A percentile compares a stretch with the other conserved stretches of the same genome.
Evolutionary conservation across 306 rosid genomes (phyloP).

Genomic region (Medicago ruthenica): DNA sequence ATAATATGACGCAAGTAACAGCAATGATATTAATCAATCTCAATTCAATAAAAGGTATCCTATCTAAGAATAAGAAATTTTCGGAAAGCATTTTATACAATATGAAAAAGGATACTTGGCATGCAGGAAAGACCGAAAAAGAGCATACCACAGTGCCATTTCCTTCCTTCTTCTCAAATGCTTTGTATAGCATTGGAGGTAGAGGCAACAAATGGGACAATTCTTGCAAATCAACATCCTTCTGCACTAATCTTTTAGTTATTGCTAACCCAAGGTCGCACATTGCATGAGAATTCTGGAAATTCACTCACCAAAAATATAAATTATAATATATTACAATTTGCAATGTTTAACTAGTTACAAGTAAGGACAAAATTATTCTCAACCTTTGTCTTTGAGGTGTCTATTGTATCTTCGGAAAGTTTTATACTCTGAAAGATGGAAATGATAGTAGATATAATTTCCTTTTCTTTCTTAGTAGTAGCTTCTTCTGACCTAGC

Average conservation of each 20-base stretch:
- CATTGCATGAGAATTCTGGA: constrained; percentile 88
- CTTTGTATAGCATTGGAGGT: constrained; percentile 79
- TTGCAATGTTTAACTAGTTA: constrained; percentile 21
- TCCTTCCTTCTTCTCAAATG: constrained; percentile 71
- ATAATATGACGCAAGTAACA: constrained; percentile 26
- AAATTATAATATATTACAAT: constrained; percentile 41
- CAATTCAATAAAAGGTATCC: constrained; percentile 15
- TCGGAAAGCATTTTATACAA: constrained; percentile 4
- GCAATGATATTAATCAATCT: constrained; percentile 25
- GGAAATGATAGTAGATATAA: constrained; percentile 58
- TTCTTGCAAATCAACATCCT: constrained; percentile 70
- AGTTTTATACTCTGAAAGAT: constrained; percentile 75
- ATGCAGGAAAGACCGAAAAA: constrained; percentile 8
- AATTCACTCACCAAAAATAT: constrained; percentile 45
- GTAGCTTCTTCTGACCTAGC: constrained; percentile 74
- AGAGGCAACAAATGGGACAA: constrained; percentile 58
- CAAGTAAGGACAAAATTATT: constrained; percentile 21
- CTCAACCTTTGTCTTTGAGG: constrained; percentile 83
- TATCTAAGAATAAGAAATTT: constrained; percentile 30
- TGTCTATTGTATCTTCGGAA: constrained; percentile 81
- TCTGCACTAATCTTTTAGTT: constrained; percentile 64
- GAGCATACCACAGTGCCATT: constrained; percentile 71
- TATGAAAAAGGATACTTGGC: constrained; percentile 20
- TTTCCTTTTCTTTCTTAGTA: constrained; percentile 64
- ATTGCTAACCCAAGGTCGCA: constrained; percentile 92